Evolutionary conservation across 257 asterid genomes (phyloP).

Genomic region (Nicotiana noctiflora): DNA sequence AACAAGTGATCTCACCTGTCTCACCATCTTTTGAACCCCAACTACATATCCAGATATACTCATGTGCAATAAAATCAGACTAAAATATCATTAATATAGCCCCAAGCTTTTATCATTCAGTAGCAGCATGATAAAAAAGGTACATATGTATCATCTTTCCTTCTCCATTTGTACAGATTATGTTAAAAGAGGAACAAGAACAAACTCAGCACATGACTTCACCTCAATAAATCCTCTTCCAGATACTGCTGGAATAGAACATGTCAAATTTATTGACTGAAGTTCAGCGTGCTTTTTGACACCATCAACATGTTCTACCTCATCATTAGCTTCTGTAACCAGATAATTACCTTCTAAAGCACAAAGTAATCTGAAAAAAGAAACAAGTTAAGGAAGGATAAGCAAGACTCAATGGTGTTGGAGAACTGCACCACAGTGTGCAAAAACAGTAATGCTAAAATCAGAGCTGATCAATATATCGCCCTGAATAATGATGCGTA

Average conservation of each 20-base stretch:
- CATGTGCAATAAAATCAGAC: background rate
- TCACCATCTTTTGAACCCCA: background rate
- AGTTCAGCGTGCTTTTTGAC: slow-evolving; percentile 21
- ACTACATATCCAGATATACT: background rate
- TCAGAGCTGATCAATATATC: background rate
- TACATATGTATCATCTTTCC: background rate
- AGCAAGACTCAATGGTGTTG: background rate
- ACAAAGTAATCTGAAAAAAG: slow-evolving; percentile 33
- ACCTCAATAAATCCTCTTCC: slow-evolving; percentile 89
- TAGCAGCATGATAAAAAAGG: background rate
- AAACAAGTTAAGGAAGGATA: background rate
- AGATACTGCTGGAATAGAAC: slow-evolving; percentile 42
- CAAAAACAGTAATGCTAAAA: background rate
- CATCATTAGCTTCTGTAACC: slow-evolving; percentile 20
- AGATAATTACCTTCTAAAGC: slow-evolving; percentile 37
- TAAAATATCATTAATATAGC: background rate
- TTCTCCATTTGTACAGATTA: background rate
- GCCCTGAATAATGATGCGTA: slow-evolving; percentile 8
- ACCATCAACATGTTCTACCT: slow-evolving; percentile 12
- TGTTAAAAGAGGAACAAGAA: background rate
- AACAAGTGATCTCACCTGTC: background rate
- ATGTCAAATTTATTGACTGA: slow-evolving; percentile 36
- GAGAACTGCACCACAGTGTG: background rate
- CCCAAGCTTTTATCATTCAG: background rate
- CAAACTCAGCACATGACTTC: background rate